phyloP scores from a whole-genome alignment of 495 filamentous ascomycete genomes.

The Aspergillus avenaceus region DNA sequence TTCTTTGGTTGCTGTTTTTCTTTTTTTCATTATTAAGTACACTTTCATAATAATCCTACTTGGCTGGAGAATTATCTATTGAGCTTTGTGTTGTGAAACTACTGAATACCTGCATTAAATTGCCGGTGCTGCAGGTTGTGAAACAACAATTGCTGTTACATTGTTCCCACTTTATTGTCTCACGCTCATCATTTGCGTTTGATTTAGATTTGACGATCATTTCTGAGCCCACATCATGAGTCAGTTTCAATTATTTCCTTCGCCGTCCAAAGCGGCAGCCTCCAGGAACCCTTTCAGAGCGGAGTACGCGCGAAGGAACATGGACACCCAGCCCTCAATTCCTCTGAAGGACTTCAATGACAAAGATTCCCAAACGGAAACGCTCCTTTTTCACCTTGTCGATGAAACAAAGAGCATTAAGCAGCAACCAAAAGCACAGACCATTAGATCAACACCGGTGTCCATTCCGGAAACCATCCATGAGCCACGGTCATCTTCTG shows the following conservation, averaged over 20 bases:
- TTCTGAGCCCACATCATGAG: conserved; percentile 22
- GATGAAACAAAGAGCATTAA: conserved; percentile 33
- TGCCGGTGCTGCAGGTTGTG: not conserved
- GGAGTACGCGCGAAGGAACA: conserved; percentile 22
- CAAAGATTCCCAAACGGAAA: conserved; percentile 28
- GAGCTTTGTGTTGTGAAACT: too few relatives aligned
- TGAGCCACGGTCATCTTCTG: conserved; percentile 15
- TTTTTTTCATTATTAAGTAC: not conserved
- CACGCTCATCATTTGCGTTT: too few relatives aligned
- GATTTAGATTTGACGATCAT: conserved; percentile 1
- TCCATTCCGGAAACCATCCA: conserved; percentile 11
- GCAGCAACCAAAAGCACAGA: conserved; percentile 17
- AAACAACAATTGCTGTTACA: not conserved
- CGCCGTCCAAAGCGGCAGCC: conserved; percentile 37
- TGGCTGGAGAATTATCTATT: too few relatives aligned
- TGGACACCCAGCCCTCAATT: conserved; percentile 27
- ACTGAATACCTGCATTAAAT: not conserved
- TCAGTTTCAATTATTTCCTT: conserved; percentile 54
- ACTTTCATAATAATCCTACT: not conserved
- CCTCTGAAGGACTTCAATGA: conserved; percentile 34
- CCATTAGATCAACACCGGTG: conserved; percentile 17
- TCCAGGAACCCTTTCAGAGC: conserved; percentile 37
- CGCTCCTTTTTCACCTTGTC: conserved; percentile 37
- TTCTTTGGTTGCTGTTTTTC: not conserved
- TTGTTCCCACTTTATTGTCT: not conserved